Conservation (phyloP, 2,329 filamentous ascomycete species). For the Apiospora sp. region DNA sequence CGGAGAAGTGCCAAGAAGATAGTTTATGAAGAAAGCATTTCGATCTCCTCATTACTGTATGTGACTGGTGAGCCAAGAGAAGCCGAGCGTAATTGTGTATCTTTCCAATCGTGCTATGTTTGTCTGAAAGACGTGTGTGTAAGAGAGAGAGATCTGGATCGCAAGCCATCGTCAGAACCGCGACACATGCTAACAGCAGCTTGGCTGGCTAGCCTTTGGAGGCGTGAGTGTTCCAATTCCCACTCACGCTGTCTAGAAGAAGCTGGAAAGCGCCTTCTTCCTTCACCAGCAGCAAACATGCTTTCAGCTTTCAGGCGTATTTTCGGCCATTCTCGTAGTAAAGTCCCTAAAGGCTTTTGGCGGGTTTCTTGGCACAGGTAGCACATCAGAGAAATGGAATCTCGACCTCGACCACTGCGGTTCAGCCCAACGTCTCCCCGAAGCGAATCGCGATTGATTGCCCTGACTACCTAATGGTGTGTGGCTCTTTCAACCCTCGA, state of each 20-base stretch:
- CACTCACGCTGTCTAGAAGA: background rate
- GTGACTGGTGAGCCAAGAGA: background rate
- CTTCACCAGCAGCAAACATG: background rate
- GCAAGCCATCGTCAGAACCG: background rate
- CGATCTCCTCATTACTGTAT: background rate
- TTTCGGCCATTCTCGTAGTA: background rate
- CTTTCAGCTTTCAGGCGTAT: background rate
- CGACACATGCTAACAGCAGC: background rate
- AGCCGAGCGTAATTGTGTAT: background rate
- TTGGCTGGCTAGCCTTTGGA: background rate
- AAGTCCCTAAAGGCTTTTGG: background rate
- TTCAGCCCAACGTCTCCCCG: too few relatives aligned
- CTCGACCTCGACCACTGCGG: background rate
- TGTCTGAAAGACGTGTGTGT: too few relatives aligned
- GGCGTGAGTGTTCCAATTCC: background rate
- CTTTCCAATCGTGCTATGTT: too few relatives aligned
- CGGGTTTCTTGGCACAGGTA: background rate
- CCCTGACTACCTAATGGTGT: too few relatives aligned
- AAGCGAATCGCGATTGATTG: too few relatives aligned
- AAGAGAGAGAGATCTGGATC: background rate
- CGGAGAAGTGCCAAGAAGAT: background rate
- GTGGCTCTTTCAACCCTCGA: background rate
- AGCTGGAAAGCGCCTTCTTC: background rate
- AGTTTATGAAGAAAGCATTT: background rate
- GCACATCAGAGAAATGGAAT: background rate